Base-by-base conservation (phyloP, 352 stramenopile species). In the Phytophthora sojae region DNA sequence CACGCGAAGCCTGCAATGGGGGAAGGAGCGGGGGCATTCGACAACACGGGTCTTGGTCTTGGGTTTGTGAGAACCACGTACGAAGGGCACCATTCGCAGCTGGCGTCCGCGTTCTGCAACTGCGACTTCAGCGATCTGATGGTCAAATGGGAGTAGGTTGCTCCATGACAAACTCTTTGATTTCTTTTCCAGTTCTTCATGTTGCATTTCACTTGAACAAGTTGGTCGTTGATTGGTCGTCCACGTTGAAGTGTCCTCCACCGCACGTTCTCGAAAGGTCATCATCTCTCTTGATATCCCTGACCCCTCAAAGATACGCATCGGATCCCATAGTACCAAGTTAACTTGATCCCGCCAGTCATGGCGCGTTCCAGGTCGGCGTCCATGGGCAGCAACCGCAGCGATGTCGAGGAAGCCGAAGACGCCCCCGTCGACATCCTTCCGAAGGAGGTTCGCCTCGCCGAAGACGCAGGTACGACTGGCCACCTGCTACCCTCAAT, bases 391-490 rank as follows among this genome's bases (percentile, higher is more conserved):
- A 60, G 60, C n/a, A 56, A 32, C 19, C 9, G 21, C 26, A 60
- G 45, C 17, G 65, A 58, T 12, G n/a, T 53, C 21, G 66, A 74
- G 3, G 59, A 70, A 11, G 61, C 39, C 2, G 60, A 75, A 61
- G 64, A 77, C 19, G 75, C 75, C 11, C 85, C 83, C 0, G 85
- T 91, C 17, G 85, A 93, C 7, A 82, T 93, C 42, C 53, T 85
- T 4, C 75, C 83, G 11, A 87, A 83, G 30, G 85, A 93, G 60
- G 66, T 89, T 47, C 73, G 89, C 37, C 66, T 91, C 6, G 59
- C 75, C 2, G 79, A 81, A 42, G 82, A 86, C 19, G 58, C 64
- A 29, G 76, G 76, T 83, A 53, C 32, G 2, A 0, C 8, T 49
- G 6, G 32, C 57, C 12, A 6, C 8, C 7, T 64, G 4, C 30